Base-by-base conservation (phyloP, 495 filamentous ascomycete genomes). In the Neurospora sp. region DNA sequence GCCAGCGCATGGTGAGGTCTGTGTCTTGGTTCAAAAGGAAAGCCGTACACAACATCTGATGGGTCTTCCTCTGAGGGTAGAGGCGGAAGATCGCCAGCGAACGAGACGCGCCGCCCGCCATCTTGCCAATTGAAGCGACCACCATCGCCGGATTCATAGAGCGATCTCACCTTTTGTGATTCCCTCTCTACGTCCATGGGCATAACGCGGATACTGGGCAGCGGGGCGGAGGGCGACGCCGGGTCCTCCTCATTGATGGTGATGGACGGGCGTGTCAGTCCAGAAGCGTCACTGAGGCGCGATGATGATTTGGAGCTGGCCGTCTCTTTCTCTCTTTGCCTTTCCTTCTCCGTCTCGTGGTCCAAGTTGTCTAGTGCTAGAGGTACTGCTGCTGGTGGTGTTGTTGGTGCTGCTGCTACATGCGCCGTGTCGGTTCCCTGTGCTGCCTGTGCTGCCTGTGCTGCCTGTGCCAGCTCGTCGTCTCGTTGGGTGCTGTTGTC, bases 91-190 rank as follows among this genome's bases (percentile, higher is more conserved):
- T 81, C 81, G 74, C 80, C 82, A 77, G 77, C 77, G 41, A 79
- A 79, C 31, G 82, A 84, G 76, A 78, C 81, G 72, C 74, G 79
- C 70, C 77, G 68, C 69, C 79, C 89, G 81, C 88, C 88, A 86
- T 85, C 79, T 84, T 87, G 75, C 87, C 88, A 85, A 83, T 88
- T 77, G 84, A 87, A 78, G 84, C 75, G 48, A 59, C 14, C 48
- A 59, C 53, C 76, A 81, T 88, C 81, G 83, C 90, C 92, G 76
- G 89, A 89, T 81, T 94, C 92, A 83, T 97, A 97, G 92, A 97
- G 94, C 75, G 93, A 89, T 77, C 94, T 90, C 74, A 97, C 94
- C 80, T 94, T 93, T 79, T 91, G 89, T 74, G 93, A 96, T 77
- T 96, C 87, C 85, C 89, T 91, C 79, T 94, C 92, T 75, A 94